phyloP scores from a whole-genome alignment of 257 asterid genomes.

The Oldenlandia corymbosa region DNA sequence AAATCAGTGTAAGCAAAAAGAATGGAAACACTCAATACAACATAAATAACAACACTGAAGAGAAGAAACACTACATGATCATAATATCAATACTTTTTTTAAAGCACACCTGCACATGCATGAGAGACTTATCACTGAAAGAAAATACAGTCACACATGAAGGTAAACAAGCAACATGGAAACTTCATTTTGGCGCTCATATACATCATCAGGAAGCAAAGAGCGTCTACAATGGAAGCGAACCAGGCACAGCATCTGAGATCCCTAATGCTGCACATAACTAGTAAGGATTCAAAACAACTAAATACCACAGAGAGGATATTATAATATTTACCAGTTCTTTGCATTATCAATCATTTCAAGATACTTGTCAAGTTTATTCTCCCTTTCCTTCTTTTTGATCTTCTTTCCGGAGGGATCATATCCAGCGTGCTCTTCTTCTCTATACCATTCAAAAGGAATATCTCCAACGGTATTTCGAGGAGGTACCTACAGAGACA shows the following conservation, averaged over 20 bases:
- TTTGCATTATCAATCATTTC: slow-evolving; percentile 71
- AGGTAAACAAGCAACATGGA: not conserved
- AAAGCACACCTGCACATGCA: not conserved
- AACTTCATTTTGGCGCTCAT: not conserved
- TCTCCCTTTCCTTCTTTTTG: slow-evolving; percentile 77
- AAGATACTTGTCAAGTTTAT: slow-evolving; percentile 71
- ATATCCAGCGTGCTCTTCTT: slow-evolving; percentile 96
- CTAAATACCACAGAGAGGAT: not conserved
- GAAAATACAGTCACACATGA: not conserved
- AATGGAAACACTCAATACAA: not conserved
- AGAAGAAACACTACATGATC: not conserved
- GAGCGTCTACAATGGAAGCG: not conserved
- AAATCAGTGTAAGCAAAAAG: not conserved
- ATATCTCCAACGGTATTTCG: slow-evolving; percentile 89
- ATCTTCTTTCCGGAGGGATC: slow-evolving; percentile 84
- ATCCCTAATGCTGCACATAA: not conserved
- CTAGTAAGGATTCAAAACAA: not conserved
- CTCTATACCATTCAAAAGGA: slow-evolving; percentile 81
- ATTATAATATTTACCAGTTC: slow-evolving; percentile 54
- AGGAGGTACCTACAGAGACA: slow-evolving; percentile 62
- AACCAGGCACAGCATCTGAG: not conserved
- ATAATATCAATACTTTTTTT: not conserved
- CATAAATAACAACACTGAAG: not conserved
- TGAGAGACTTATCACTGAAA: not conserved
- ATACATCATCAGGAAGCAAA: not conserved